Evolutionary conservation across 306 rosid genomes (phyloP).

Genomic region (Gastrolobium villosum): DNA sequence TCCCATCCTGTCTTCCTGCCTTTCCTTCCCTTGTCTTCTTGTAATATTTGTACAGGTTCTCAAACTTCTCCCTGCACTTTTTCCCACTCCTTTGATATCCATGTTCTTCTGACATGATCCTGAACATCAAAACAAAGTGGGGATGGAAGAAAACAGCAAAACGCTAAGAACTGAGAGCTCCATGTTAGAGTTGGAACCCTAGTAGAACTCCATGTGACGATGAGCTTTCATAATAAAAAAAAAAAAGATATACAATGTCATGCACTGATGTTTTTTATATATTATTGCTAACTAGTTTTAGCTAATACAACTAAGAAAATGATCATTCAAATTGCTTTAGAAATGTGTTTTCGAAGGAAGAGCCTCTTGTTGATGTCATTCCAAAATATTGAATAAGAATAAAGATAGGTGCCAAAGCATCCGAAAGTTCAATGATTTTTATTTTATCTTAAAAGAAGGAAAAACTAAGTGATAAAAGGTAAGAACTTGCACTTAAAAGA

Average conservation of each 20-base stretch:
- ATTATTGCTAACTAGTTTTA: conserved; percentile 37
- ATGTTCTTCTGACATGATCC: conserved; percentile 96
- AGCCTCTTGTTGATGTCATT: conserved; percentile 51
- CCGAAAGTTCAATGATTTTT: conserved; percentile 47
- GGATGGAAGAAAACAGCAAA: not conserved
- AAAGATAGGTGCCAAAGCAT: conserved; percentile 34
- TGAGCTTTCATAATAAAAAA: conserved; percentile 31
- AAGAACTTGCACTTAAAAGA: conserved; percentile 60
- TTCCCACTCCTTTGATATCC: conserved; percentile 98
- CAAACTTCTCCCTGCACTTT: conserved; percentile 98
- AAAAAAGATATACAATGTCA: conserved; percentile 31
- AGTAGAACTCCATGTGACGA: conserved; percentile 39
- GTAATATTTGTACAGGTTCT: conserved; percentile 95
- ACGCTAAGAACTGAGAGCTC: conserved; percentile 32
- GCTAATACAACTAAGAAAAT: conserved; percentile 35
- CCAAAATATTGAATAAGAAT: conserved; percentile 31
- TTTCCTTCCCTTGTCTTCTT: conserved; percentile 98
- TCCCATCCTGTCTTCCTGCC: conserved; percentile 98
- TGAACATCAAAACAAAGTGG: conserved; percentile 37
- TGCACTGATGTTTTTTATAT: conserved; percentile 32
- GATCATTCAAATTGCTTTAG: conserved; percentile 50
- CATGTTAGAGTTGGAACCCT: conserved; percentile 53
- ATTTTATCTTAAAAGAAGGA: not conserved
- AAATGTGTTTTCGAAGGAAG: conserved; percentile 38
- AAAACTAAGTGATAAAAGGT: conserved; percentile 17